Conservation (phyloP, 306 rosid species). For the Trifolium fragiferum region DNA sequence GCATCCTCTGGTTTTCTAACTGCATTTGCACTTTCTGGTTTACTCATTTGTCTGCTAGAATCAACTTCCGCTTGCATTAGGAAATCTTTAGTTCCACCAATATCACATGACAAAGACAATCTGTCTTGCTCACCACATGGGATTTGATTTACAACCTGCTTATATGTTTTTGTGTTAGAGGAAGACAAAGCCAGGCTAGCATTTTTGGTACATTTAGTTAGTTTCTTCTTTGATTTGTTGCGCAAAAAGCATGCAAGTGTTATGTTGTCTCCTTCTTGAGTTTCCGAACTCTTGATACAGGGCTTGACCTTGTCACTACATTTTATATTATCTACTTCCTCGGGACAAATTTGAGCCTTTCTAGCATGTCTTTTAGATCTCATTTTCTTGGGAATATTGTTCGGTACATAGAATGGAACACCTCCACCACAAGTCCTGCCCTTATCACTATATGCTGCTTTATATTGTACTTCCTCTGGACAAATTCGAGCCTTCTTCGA, state of each 20-base stretch:
- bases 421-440: conserved; percentile 25
- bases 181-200: conserved; percentile 16
- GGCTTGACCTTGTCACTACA: conserved; percentile 13
- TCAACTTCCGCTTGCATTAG: conserved; percentile 10
- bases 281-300: conserved; percentile 38
- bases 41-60: conserved; percentile 32
- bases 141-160: conserved; percentile 39
- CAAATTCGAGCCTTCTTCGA: conserved; percentile 38
- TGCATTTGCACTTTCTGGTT: conserved; percentile 28
- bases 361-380: conserved; percentile 47
- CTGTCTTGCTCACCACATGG: conserved; percentile 29
- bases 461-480: conserved; percentile 35
- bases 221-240: conserved; percentile 53
- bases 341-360: conserved; percentile 36
- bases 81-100: conserved; percentile 34
- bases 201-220: conserved; percentile 25
- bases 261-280: conserved; percentile 42
- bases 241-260: conserved; percentile 48
- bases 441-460: conserved; percentile 17
- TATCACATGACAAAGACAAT: conserved; percentile 8
- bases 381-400: conserved; percentile 50
- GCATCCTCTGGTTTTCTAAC: conserved; percentile 10
- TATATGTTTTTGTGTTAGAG: not conserved
- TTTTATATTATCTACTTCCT: conserved; percentile 28
- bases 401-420: conserved; percentile 39